Evolutionary conservation across 768 basidiomycete species (phyloP).

Genomic region (Lactarius akahatsu): DNA sequence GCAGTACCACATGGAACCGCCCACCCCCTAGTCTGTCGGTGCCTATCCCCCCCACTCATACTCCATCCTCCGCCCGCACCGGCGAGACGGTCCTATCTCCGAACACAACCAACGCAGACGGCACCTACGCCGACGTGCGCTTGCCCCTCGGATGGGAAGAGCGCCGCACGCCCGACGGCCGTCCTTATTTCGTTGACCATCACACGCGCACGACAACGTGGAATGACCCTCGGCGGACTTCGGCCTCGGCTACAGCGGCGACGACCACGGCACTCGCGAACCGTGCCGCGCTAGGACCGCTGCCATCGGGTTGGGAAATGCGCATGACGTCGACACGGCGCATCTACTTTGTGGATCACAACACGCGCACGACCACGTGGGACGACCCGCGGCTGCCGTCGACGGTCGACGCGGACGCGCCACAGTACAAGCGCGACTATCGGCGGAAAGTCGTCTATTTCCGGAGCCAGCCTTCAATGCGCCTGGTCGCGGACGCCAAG

Average conservation of each 20-base stretch:
- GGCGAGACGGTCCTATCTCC: constrained; percentile 19
- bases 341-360: constrained; percentile 94
- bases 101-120: constrained; percentile 31
- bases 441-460: constrained; percentile 91
- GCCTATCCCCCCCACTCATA: constrained; percentile 31
- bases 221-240: constrained; percentile 76
- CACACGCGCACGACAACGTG: constrained; percentile 86
- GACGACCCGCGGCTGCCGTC: constrained; percentile 88
- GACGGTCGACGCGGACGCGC: constrained; percentile 80
- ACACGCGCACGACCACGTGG: constrained; percentile 86
- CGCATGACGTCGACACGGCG: constrained; percentile 78
- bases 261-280: constrained; percentile 37
- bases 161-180: constrained; percentile 82
- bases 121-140: constrained; percentile 58
- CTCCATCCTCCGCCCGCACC: constrained; percentile 20
- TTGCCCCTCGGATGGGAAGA: constrained; percentile 93
- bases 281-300: constrained; percentile 58
- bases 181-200: constrained; percentile 75
- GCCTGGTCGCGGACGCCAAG: constrained; percentile 65
- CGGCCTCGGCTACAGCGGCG: constrained; percentile 48
- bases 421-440: constrained; percentile 96
- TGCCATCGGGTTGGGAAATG: constrained; percentile 97
- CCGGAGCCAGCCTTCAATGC: constrained; percentile 85
- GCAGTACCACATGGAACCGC: constrained; percentile 79
- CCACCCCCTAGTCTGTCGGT: constrained; percentile 38